Evolutionary conservation across 2,329 filamentous ascomycete genomes (phyloP).

Genomic region (Pseudonectria foliicola): DNA sequence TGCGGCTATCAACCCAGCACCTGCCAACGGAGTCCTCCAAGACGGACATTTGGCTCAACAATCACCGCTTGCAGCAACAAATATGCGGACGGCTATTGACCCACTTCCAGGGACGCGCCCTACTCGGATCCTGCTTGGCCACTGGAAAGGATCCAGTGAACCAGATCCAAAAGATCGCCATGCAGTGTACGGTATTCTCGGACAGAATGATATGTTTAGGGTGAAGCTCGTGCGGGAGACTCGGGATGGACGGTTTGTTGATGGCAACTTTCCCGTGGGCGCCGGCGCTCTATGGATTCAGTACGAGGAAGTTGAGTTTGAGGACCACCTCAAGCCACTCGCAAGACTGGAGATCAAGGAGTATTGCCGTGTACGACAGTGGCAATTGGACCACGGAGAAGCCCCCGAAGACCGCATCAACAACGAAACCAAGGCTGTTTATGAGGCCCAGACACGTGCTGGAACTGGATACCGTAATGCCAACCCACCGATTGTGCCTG

Average conservation of each 20-base stretch:
- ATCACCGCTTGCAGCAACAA: conserved; percentile 13
- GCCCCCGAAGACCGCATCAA: conserved; percentile 35
- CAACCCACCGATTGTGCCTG: conserved; percentile 17
- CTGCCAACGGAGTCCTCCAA: conserved; percentile 13
- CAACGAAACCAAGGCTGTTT: conserved; percentile 47
- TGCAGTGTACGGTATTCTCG: conserved; percentile 56
- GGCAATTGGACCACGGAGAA: conserved; percentile 50
- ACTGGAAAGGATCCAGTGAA: conserved; percentile 50
- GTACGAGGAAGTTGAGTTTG: conserved; percentile 54
- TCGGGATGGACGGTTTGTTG: conserved; percentile 49
- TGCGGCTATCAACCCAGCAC: conserved; percentile 26
- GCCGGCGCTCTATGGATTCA: conserved; percentile 56
- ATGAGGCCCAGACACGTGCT: conserved; percentile 41
- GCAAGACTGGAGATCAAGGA: conserved; percentile 53
- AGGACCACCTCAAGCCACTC: conserved; percentile 46
- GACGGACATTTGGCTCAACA: conserved; percentile 17
- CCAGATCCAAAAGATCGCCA: conserved; percentile 44
- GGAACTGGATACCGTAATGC: conserved; percentile 24
- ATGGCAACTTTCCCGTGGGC: conserved; percentile 54
- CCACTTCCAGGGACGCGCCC: conserved; percentile 46
- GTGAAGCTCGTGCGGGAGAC: conserved; percentile 56
- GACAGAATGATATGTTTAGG: conserved; percentile 57
- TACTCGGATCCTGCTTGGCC: conserved; percentile 51
- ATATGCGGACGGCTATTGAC: conserved; percentile 23
- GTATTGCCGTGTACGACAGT: conserved; percentile 55